phyloP scores from a whole-genome alignment of 768 basidiomycete species.

The Boletus sensibilis region DNA sequence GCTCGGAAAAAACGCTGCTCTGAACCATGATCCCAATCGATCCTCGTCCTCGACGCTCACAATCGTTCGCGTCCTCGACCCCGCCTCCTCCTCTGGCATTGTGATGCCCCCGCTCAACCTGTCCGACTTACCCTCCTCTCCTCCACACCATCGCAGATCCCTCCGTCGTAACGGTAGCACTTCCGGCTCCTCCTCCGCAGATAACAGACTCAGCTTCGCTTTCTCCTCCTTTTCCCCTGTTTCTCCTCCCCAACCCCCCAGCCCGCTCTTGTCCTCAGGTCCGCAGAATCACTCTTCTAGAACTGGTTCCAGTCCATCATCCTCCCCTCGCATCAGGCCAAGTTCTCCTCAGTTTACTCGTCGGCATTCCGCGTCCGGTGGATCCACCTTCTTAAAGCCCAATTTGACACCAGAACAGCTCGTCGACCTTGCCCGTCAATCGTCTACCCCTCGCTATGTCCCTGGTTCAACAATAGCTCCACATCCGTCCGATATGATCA shows the following conservation, averaged over 20 bases:
- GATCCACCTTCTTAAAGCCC: conserved; percentile 41
- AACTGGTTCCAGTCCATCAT: conserved; percentile 32
- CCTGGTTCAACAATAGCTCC: background rate
- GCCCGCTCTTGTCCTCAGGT: conserved; percentile 24
- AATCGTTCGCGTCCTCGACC: conserved; percentile 63
- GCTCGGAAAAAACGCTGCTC: conserved; percentile 50
- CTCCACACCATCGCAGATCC: conserved; percentile 30
- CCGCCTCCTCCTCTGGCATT: conserved; percentile 24
- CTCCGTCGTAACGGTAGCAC: conserved; percentile 33
- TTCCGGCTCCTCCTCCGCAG: conserved; percentile 28
- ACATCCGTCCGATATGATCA: conserved; percentile 3
- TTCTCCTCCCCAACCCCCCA: conserved; percentile 20
- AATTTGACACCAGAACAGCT: conserved; percentile 72
- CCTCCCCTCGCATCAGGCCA: conserved; percentile 48
- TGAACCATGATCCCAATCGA: conserved; percentile 54
- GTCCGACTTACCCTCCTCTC: conserved; percentile 26
- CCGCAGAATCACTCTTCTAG: conserved; percentile 34
- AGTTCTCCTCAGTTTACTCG: conserved; percentile 42
- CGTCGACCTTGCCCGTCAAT: conserved; percentile 66
- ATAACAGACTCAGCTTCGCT: conserved; percentile 57
- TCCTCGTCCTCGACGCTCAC: conserved; percentile 64
- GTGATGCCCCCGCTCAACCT: conserved; percentile 20
- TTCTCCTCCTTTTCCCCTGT: conserved; percentile 56
- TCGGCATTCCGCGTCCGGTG: conserved; percentile 32
- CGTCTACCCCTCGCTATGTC: conserved; percentile 43